Evolutionary conservation across 306 rosid genomes (phyloP), one percentile per base, ranked within the genome.

Genomic region (Cicer chorassanicum): DNA sequence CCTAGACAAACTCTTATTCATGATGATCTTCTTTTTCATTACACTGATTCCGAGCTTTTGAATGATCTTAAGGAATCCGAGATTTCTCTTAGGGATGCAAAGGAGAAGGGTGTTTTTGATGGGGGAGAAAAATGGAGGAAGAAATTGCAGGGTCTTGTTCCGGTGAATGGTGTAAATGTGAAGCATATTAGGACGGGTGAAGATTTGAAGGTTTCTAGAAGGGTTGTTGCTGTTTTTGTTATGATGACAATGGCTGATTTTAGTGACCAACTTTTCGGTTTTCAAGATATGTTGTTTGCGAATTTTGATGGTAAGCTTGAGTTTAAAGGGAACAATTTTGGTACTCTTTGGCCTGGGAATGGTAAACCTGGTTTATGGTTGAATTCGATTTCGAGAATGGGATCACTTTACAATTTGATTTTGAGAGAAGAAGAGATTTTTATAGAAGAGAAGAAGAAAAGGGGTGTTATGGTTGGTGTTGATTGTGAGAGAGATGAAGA

Each of bases 181-280:
- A 89, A 87, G 83, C 95, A 94, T 40, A 90, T 94, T 11, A 87
- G 84, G 6, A 91, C 88, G 0, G 89, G 93, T 1, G 89, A 91
- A 81, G 86, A 71, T 9, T 89, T 94, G n/a, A 57, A 1, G 48
- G 85, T 91, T 59, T 90, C 97, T 0, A 88, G 97, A 50, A 84
- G 95, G 56, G 45, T 91, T 1, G 86, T 91, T 4, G 97, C 89
- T 1, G 29, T 84, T 61, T 94, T 94, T 54, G 66, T 94, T 6
- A 13, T 87, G 89, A 87, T 90, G 93, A 94, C 98, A 2, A 80
- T 91, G 80, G 96, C 96, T 0, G 96, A 90, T 86, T 94, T 94
- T 76, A 86, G 93, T 24, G 95, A 91, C 16, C 98, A 94, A 64
- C 69, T 83, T 5, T 90, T 86, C 64, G 75, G 97, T 21, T 94